Evolutionary conservation across 352 stramenopile species (phyloP).

Genomic region (Vaucheria bursata): DNA sequence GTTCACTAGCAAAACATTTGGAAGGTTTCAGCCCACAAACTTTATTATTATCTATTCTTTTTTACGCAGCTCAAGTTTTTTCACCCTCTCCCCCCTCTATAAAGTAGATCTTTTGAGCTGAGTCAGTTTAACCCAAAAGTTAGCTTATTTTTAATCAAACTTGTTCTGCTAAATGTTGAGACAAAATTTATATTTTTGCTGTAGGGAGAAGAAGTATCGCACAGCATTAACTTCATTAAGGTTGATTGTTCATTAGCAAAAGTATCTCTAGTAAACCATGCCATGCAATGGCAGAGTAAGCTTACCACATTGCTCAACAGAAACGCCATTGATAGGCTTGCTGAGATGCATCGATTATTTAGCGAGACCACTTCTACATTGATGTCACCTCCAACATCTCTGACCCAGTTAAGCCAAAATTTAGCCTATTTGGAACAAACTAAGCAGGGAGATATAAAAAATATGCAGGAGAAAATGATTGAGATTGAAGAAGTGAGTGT

Average conservation of each 20-base stretch:
- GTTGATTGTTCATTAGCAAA: constrained; percentile 86
- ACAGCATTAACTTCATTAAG: constrained; percentile 88
- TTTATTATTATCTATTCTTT: too few species aligned
- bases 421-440: constrained; percentile 75
- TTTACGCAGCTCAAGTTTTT: too few species aligned
- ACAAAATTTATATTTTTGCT: too few species aligned
- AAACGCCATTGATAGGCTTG: constrained; percentile 72
- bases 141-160: too few species aligned
- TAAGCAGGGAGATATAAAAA: constrained; percentile 60
- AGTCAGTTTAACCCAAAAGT: too few species aligned
- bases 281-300: constrained; percentile 81
- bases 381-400: constrained; percentile 65
- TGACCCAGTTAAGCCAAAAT: constrained; percentile 79
- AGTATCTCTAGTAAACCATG: constrained; percentile 74
- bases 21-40: too few species aligned
- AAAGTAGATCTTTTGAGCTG: too few species aligned
- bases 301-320: constrained; percentile 77
- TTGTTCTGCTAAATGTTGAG: too few species aligned
- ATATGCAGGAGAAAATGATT: constrained; percentile 54
- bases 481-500: constrained; percentile 42
- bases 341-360: constrained; percentile 73
- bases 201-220: constrained; percentile 66
- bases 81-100: too few species aligned
- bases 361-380: constrained; percentile 72
- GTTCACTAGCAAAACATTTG: too few species aligned